These are phyloP conservation scores for Termitomyces sp. DNA, from an alignment of 768 basidiomycete species.

Conservation along the genomic window DNA sequence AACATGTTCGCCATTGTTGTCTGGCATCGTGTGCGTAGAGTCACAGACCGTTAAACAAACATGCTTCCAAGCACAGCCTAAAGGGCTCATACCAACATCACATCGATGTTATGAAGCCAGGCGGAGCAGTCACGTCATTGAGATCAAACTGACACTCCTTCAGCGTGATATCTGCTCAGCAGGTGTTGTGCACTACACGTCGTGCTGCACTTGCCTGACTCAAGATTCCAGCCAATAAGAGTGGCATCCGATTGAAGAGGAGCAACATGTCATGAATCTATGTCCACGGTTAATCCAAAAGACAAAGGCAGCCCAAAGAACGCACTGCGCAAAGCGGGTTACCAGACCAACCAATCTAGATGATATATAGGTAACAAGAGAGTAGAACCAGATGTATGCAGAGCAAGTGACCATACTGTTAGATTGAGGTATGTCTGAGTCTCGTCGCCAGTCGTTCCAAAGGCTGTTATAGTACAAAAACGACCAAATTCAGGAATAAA, in stretches of 20 bases:
- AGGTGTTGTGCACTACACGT: neutral
- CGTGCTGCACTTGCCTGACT: neutral
- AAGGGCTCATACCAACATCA: neutral
- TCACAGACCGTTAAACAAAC: neutral
- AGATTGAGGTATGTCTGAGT: neutral
- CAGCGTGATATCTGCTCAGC: neutral
- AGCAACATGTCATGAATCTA: neutral
- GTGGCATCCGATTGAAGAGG: neutral
- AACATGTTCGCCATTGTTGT: neutral
- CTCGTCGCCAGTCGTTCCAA: neutral
- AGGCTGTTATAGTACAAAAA: neutral
- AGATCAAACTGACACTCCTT: neutral
- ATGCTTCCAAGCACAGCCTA: too few relatives aligned
- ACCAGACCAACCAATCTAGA: constrained; percentile 1
- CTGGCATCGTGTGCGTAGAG: neutral
- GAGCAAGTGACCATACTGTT: neutral
- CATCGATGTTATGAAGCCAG: too few relatives aligned
- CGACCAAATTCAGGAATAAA: neutral
- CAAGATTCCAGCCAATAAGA: neutral
- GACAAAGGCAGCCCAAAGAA: neutral
- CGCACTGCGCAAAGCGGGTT: neutral
- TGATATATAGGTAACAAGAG: neutral
- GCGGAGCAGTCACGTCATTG: neutral
- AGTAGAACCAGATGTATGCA: constrained; percentile 1
- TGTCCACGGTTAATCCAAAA: neutral